Evolutionary conservation across 768 basidiomycete genomes (phyloP).

Genomic region (Boletus reticuloceps): DNA sequence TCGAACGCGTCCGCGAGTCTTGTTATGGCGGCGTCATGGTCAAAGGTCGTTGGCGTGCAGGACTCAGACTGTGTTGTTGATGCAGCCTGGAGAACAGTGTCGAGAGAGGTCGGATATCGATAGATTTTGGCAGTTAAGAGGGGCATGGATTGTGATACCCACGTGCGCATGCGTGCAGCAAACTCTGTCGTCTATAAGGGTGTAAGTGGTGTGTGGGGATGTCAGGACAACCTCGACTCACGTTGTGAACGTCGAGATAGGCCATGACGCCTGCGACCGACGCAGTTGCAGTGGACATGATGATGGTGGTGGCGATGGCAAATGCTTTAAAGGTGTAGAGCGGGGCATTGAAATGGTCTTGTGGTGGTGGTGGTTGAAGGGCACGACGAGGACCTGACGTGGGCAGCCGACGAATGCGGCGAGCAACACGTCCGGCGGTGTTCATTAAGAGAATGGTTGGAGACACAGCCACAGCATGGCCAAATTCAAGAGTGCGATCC

Average conservation of each 20-base stretch:
- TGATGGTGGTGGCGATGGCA: constrained; percentile 59
- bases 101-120: constrained; percentile 34
- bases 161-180: constrained; percentile 51
- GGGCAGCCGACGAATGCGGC: too few species aligned
- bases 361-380: not conserved
- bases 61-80: not conserved
- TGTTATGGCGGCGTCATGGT: constrained; percentile 43
- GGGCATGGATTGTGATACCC: constrained; percentile 48
- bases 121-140: constrained; percentile 51
- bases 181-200: constrained; percentile 54
- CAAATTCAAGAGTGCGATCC: too few species aligned
- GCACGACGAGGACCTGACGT: too few species aligned
- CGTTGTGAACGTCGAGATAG: constrained; percentile 53
- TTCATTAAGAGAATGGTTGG: too few species aligned
- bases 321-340: constrained; percentile 63
- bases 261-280: constrained; percentile 50
- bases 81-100: not conserved
- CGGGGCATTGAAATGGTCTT: constrained; percentile 44
- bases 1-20: constrained; percentile 57
- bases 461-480: too few species aligned
- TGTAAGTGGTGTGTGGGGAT: not conserved
- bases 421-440: too few species aligned
- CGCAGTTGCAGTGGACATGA: constrained; percentile 44
- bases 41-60: not conserved
- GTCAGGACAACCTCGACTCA: constrained; percentile 19